phyloP scores from a whole-genome alignment of 2,329 filamentous ascomycete species.

The Coniochaeta ligniaria region DNA sequence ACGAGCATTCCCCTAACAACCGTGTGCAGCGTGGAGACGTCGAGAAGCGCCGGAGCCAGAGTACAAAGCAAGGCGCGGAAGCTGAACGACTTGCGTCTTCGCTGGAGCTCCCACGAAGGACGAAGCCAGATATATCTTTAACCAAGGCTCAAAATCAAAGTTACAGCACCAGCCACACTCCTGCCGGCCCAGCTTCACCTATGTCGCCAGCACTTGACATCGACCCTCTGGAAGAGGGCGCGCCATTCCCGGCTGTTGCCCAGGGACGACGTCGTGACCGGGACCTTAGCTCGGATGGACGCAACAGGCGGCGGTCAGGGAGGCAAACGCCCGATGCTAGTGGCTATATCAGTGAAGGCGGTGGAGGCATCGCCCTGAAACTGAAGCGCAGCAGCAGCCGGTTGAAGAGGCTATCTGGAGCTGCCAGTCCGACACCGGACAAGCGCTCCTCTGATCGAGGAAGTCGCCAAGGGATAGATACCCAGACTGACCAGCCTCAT shows the following conservation, averaged over 20 bases:
- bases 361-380: conserved; percentile 19
- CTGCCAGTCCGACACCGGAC: conserved; percentile 33
- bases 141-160: conserved; percentile 8
- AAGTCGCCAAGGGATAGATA: conserved; percentile 8
- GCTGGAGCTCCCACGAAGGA: conserved; percentile 8
- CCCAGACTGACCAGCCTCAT: conserved; percentile 26
- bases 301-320: conserved; percentile 36
- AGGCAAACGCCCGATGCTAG: conserved; percentile 42
- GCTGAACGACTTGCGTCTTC: conserved; percentile 14
- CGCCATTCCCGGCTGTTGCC: conserved; percentile 62
- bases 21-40: conserved; percentile 9
- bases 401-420: conserved; percentile 50
- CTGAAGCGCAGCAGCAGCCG: conserved; percentile 50
- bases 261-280: conserved; percentile 48
- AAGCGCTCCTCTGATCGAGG: conserved; percentile 17
- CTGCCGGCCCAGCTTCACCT: conserved; percentile 3
- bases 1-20: conserved; percentile 10
- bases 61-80: conserved; percentile 7
- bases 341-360: conserved; percentile 16
- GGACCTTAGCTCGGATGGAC: conserved; percentile 38
- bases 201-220: conserved; percentile 15
- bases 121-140: conserved; percentile 6
- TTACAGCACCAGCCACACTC: conserved; percentile 10
- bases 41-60: conserved; percentile 6
- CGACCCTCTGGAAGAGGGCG: conserved; percentile 50